phyloP scores from a whole-genome alignment of 805 yeast genomes.

The Yueomyces sinensis region DNA sequence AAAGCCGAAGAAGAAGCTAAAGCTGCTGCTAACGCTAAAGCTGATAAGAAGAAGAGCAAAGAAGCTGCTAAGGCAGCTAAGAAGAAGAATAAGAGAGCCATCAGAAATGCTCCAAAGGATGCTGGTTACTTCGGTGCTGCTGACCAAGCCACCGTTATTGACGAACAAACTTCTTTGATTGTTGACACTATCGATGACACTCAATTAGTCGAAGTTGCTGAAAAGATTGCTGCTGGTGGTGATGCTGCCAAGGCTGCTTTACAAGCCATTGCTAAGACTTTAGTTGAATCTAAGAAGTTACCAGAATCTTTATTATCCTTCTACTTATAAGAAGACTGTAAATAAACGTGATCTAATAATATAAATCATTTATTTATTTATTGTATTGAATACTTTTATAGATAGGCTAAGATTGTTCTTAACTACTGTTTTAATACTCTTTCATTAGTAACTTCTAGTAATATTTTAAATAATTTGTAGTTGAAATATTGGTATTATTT shows the following conservation, averaged over 20 bases:
- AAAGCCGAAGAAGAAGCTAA: constrained; percentile 65
- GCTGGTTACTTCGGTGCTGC: constrained; percentile 75
- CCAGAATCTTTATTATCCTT: constrained; percentile 41
- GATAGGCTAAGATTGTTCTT: not conserved
- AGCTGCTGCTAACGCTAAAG: constrained; percentile 45
- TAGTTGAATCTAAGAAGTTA: constrained; percentile 40
- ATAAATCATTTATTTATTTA: no score
- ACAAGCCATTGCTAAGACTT: constrained; percentile 38
- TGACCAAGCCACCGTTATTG: constrained; percentile 50
- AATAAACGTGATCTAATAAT: no score
- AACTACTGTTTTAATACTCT: no score
- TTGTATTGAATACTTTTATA: not conserved
- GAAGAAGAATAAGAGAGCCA: constrained; percentile 89
- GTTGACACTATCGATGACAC: constrained; percentile 72
- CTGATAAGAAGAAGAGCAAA: constrained; percentile 85
- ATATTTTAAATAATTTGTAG: no score
- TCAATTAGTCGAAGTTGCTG: constrained; percentile 63
- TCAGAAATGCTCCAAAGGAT: constrained; percentile 76
- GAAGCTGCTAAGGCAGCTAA: constrained; percentile 81
- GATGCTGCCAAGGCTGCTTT: constrained; percentile 47
- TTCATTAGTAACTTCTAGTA: no score
- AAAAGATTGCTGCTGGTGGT: constrained; percentile 43
- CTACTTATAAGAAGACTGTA: constrained; percentile 28
- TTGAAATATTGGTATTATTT: no score
- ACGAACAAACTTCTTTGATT: constrained; percentile 66